Conservation (phyloP, 306 rosid species). For the Trifolium subterraneum region DNA sequence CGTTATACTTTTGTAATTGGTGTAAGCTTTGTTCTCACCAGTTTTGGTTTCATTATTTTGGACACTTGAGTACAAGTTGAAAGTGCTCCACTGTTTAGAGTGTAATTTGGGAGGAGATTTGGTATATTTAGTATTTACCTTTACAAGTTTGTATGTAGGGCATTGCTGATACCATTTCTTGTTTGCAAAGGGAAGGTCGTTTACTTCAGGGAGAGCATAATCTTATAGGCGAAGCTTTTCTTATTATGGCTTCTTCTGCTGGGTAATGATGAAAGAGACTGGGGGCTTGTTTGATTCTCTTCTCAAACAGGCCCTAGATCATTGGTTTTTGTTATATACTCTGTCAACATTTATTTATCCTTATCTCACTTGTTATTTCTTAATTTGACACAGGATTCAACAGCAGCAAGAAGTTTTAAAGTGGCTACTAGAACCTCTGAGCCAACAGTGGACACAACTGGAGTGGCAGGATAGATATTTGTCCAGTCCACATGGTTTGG, state of each 20-base stretch:
- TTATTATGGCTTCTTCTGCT: slow-evolving; percentile 92
- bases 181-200: slow-evolving; percentile 86
- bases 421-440: slow-evolving; percentile 90
- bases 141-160: slow-evolving; percentile 61
- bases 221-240: slow-evolving; percentile 98
- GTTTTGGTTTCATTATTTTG: slow-evolving; percentile 17
- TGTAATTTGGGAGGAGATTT: slow-evolving; percentile 28
- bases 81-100: slow-evolving; percentile 7
- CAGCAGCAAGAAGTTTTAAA: slow-evolving; percentile 98
- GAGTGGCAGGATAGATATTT: slow-evolving; percentile 93
- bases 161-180: slow-evolving; percentile 88
- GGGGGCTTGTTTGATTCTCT: no score
- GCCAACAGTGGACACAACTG: slow-evolving; percentile 82
- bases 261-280: slow-evolving; percentile 68
- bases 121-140: slow-evolving; percentile 48
- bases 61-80: slow-evolving; percentile 20
- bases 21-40: slow-evolving; percentile 28
- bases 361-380: slow-evolving; percentile 38
- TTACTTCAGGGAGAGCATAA: slow-evolving; percentile 94
- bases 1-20: slow-evolving; percentile 12
- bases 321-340: slow-evolving; percentile 20
- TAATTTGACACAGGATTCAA: slow-evolving; percentile 68
- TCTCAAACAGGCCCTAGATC: no score
- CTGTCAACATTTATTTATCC: slow-evolving; percentile 26
- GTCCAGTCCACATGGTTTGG: slow-evolving; percentile 84